These are phyloP conservation scores for Viola pubescens DNA, from an alignment of 441 rosid genomes.

Conservation along the genomic window DNA sequence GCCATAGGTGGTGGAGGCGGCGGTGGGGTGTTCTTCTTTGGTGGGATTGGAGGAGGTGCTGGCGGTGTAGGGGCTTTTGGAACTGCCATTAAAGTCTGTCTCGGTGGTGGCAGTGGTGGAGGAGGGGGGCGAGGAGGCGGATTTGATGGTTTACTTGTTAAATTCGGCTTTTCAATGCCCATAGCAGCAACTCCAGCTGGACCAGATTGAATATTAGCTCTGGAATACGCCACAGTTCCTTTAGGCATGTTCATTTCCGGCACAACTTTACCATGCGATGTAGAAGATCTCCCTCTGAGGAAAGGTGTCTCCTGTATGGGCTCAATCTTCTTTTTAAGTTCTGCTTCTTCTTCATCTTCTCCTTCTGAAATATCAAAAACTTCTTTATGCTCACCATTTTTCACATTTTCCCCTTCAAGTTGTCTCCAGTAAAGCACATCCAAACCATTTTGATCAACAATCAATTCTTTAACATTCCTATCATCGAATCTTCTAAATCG, in stretches of 20 bases:
- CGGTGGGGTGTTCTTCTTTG: constrained; percentile 27
- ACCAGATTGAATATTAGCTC: not conserved
- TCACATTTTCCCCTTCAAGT: constrained; percentile 31
- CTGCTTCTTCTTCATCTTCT: constrained; percentile 16
- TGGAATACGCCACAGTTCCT: not conserved
- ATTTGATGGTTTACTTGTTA: constrained; percentile 27
- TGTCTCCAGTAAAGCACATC: constrained; percentile 83
- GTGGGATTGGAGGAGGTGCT: constrained; percentile 18
- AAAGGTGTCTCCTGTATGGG: constrained; percentile 48
- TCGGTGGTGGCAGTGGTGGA: constrained; percentile 30
- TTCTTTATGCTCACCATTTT: constrained; percentile 23
- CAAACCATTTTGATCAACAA: constrained; percentile 70
- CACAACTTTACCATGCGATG: constrained; percentile 37
- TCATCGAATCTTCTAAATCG: constrained; percentile 37
- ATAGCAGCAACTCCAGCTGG: not conserved
- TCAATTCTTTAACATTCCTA: constrained; percentile 44
- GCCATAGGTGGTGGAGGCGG: constrained; percentile 20
- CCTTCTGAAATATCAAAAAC: not conserved
- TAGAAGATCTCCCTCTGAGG: constrained; percentile 59
- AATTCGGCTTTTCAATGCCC: constrained; percentile 18
- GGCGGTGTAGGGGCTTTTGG: constrained; percentile 13
- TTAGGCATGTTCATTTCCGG: constrained; percentile 11
- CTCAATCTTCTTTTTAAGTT: constrained; percentile 15
- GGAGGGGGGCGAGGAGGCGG: constrained; percentile 19
- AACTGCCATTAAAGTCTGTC: constrained; percentile 10